These are phyloP conservation scores for Silene uniflora DNA, from an alignment of 148 eudicot species.

Conservation along the genomic window DNA sequence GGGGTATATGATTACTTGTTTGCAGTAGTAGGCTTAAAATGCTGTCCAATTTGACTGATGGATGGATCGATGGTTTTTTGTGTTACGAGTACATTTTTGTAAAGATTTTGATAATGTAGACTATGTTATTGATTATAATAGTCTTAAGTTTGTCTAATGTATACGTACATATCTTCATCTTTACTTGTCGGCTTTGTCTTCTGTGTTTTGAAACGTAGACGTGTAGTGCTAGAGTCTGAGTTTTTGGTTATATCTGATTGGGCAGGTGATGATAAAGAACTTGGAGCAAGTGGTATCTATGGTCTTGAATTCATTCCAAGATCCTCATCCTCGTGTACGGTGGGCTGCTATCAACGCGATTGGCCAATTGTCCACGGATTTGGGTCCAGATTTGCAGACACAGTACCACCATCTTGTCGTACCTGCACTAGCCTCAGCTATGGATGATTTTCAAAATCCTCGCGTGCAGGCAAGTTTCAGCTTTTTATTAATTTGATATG, in stretches of 20 bases:
- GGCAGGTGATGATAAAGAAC: constrained; percentile 83
- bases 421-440: constrained; percentile 55
- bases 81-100: background rate
- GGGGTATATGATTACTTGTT: background rate
- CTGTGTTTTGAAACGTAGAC: background rate
- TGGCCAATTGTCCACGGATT: constrained; percentile 83
- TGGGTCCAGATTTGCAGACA: constrained; percentile 91
- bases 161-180: background rate
- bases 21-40: background rate
- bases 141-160: background rate
- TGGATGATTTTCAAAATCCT: constrained; percentile 94
- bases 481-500: background rate
- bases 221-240: background rate
- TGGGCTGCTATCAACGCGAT: constrained; percentile 99
- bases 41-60: background rate
- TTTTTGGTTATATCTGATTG: constrained; percentile 1
- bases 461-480: constrained; percentile 70
- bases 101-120: background rate
- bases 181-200: background rate
- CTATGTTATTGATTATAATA: background rate
- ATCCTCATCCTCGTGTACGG: constrained; percentile 87
- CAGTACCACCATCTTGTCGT: constrained; percentile 38
- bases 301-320: constrained; percentile 84
- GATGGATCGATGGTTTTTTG: background rate
- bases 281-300: constrained; percentile 77